Conservation (phyloP, 2,329 filamentous ascomycete genomes). For the Pyrenochaeta sp. region DNA sequence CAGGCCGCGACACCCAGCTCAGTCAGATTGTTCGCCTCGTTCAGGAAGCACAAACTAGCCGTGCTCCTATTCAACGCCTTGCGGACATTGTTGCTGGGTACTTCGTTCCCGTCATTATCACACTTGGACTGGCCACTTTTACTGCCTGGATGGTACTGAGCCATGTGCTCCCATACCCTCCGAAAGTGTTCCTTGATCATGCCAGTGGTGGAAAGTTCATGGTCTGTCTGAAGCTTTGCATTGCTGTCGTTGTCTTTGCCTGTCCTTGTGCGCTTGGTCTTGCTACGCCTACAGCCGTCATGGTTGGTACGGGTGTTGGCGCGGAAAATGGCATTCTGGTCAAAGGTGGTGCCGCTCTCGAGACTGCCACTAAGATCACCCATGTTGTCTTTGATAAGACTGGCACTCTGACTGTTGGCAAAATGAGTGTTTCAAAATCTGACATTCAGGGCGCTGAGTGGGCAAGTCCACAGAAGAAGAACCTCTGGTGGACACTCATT, state of each 20-base stretch:
- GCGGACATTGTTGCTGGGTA: slow-evolving; percentile 91
- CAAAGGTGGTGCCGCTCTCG: slow-evolving; percentile 91
- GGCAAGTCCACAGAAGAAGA: slow-evolving; percentile 72
- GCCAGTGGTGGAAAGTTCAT: slow-evolving; percentile 90
- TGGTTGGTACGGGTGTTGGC: slow-evolving; percentile 98
- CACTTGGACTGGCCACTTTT: slow-evolving; percentile 85
- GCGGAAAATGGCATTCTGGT: slow-evolving; percentile 97
- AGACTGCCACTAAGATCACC: slow-evolving; percentile 87
- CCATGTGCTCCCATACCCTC: slow-evolving; percentile 83
- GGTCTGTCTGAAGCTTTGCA: slow-evolving; percentile 96
- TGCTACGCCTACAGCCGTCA: slow-evolving; percentile 94
- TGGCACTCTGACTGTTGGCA: slow-evolving; percentile 90
- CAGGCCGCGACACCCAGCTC: slow-evolving; percentile 93
- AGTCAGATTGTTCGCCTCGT: slow-evolving; percentile 99
- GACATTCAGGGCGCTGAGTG: slow-evolving; percentile 73
- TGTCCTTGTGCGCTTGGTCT: slow-evolving; percentile 97
- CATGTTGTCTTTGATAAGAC: slow-evolving; percentile 96
- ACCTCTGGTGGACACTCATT: slow-evolving; percentile 94
- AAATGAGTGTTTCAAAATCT: slow-evolving; percentile 86
- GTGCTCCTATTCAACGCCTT: slow-evolving; percentile 92
- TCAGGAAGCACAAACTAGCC: slow-evolving; percentile 92
- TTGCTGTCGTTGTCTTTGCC: slow-evolving; percentile 97
- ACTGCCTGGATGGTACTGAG: slow-evolving; percentile 93
- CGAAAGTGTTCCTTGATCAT: slow-evolving; percentile 81
- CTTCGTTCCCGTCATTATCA: slow-evolving; percentile 89